A percentile compares a stretch with the other conserved stretches of the same genome.
Conservation (phyloP, 2,329 filamentous ascomycete genomes). For the Bipolaris cookei region DNA sequence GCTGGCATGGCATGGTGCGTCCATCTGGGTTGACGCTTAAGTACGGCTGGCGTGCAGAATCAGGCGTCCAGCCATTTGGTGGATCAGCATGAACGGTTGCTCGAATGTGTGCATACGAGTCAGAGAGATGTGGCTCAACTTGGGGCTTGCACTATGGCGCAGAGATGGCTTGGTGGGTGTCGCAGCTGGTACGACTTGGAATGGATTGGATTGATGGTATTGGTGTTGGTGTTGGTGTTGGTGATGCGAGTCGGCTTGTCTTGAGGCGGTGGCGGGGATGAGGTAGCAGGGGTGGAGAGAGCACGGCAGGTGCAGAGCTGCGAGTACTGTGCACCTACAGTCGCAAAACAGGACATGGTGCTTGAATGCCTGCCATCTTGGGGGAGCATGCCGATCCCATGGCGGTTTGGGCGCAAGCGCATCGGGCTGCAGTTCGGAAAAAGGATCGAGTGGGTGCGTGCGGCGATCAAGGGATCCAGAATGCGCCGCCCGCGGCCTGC, state of each 20-base stretch:
- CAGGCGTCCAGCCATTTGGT: slow-evolving; percentile 9
- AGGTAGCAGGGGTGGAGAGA: slow-evolving; percentile 28
- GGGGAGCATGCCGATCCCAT: slow-evolving; percentile 22
- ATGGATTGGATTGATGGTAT: slow-evolving; percentile 27
- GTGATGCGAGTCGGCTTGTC: slow-evolving; percentile 2
- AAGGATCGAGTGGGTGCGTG: slow-evolving; percentile 7
- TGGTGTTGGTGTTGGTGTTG: too few species aligned
- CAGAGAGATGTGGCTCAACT: slow-evolving; percentile 23
- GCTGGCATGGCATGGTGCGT: slow-evolving; percentile 13
- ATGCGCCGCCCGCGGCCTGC: neutral
- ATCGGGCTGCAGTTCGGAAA: slow-evolving; percentile 8
- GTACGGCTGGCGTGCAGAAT: slow-evolving; percentile 23
- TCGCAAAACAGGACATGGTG: slow-evolving; percentile 16
- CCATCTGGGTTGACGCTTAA: slow-evolving; percentile 6
- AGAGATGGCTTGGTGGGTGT: slow-evolving; percentile 12
- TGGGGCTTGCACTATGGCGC: neutral
- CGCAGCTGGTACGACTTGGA: neutral
- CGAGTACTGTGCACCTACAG: too few species aligned
- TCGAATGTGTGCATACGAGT: slow-evolving; percentile 15
- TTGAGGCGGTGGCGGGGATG: slow-evolving; percentile 20
- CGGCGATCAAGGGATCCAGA: slow-evolving; percentile 1
- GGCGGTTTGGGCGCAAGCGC: slow-evolving; percentile 13
- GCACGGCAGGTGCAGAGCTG: slow-evolving; percentile 23
- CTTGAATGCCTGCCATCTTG: slow-evolving; percentile 17
- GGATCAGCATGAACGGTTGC: slow-evolving; percentile 24